These are phyloP conservation scores for Fusarium metavorans DNA, from an alignment of 2,329 filamentous ascomycete genomes.

Conservation along the genomic window DNA sequence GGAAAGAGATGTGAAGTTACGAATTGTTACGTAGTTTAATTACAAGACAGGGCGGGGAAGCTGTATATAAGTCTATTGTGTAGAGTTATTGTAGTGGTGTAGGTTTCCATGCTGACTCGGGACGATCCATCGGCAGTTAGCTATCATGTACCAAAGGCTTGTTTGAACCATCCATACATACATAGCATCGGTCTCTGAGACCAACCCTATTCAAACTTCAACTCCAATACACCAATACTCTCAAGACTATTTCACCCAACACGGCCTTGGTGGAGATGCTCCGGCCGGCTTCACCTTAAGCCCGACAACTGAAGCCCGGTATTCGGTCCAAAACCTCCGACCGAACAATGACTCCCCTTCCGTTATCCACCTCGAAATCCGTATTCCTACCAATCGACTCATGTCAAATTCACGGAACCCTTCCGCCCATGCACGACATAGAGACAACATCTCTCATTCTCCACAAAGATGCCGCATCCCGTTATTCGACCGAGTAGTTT, in stretches of 20 bases:
- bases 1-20: not conserved
- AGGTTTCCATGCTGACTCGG: not conserved
- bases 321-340: conserved; percentile 6
- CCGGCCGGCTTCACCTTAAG: not conserved
- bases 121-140: not conserved
- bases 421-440: not conserved
- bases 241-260: not conserved
- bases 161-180: not conserved
- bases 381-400: not conserved
- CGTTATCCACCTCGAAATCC: not conserved
- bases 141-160: not conserved
- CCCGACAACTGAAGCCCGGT: conserved; percentile 21
- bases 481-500: not conserved
- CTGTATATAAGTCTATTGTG: not conserved
- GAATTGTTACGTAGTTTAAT: not conserved
- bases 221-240: too few relatives aligned
- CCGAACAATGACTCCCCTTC: not conserved
- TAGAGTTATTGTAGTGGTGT: not conserved
- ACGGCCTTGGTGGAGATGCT: not conserved
- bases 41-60: not conserved
- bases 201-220: not conserved
- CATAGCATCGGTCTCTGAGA: not conserved
- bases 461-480: not conserved
- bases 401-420: not conserved
- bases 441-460: not conserved